Conservation (phyloP, 495 filamentous ascomycete species). For the Aspergillus asperescens region DNA sequence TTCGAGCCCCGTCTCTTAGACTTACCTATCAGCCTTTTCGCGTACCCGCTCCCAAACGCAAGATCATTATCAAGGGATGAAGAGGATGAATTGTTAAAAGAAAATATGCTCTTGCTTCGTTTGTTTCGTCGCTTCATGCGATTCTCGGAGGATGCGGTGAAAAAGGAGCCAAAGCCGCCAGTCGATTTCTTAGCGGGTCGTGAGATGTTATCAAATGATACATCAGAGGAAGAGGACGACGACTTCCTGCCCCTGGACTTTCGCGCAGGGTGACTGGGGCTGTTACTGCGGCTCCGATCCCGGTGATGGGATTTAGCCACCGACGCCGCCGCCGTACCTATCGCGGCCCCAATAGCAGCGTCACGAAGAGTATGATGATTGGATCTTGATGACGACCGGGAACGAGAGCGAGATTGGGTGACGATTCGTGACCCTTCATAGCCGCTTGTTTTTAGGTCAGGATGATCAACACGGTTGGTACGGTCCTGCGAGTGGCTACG, state of each 20-base stretch:
- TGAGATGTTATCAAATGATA: slow-evolving; percentile 32
- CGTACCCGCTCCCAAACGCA: slow-evolving; percentile 40
- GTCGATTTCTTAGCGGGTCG: slow-evolving; percentile 22
- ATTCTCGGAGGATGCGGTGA: slow-evolving; percentile 46
- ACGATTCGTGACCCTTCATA: slow-evolving; percentile 13
- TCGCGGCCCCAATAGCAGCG: slow-evolving; percentile 42
- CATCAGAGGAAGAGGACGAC: slow-evolving; percentile 36
- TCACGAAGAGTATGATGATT: slow-evolving; percentile 36
- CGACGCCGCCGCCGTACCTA: slow-evolving; percentile 39
- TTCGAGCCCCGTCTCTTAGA: slow-evolving; percentile 24
- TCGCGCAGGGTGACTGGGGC: slow-evolving; percentile 30
- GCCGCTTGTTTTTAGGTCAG: slow-evolving; percentile 4
- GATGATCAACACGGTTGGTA: slow-evolving; percentile 21
- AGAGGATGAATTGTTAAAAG: slow-evolving; percentile 54
- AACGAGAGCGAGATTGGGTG: slow-evolving; percentile 40
- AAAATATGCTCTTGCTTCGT: slow-evolving; percentile 52
- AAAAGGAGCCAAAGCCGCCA: slow-evolving; percentile 41
- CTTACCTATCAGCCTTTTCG: slow-evolving; percentile 30
- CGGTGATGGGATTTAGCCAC: slow-evolving; percentile 27
- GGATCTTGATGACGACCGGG: slow-evolving; percentile 29
- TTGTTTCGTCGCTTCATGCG: slow-evolving; percentile 39
- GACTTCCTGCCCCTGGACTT: slow-evolving; percentile 29
- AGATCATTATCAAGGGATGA: slow-evolving; percentile 55
- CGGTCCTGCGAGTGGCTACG: slow-evolving; percentile 33
- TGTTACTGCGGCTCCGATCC: slow-evolving; percentile 26